phyloP scores from a whole-genome alignment of 768 basidiomycete species.

The Lactifluus rugatus region DNA sequence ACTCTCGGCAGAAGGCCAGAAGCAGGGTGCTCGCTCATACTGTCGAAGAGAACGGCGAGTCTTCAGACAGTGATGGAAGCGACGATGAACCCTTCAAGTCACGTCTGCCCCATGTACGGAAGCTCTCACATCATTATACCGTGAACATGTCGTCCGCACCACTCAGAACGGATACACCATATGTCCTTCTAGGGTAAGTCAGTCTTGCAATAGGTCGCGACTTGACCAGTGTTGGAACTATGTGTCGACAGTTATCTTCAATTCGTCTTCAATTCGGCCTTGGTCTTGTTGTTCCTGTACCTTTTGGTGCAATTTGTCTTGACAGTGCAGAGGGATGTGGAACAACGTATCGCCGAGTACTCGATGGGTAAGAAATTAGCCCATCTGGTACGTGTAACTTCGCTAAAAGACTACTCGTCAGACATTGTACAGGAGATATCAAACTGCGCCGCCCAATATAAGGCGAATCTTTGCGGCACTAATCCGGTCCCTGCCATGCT shows the following conservation, averaged over 20 bases:
- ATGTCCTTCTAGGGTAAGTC: conserved; percentile 76
- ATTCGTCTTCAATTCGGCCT: conserved; percentile 85
- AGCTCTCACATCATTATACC: conserved; percentile 72
- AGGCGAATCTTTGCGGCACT: conserved; percentile 69
- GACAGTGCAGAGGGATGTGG: conserved; percentile 85
- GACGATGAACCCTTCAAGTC: conserved; percentile 22
- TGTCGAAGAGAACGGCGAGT: conserved; percentile 27
- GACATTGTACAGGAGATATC: conserved; percentile 92
- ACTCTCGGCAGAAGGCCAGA: conserved; percentile 43
- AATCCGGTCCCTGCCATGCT: conserved; percentile 82
- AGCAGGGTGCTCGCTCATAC: conserved; percentile 22
- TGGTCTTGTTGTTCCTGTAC: conserved; percentile 77
- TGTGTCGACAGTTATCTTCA: conserved; percentile 63
- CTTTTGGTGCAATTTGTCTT: conserved; percentile 78
- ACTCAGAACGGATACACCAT: conserved; percentile 58
- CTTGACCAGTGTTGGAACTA: background rate
- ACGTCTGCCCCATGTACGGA: conserved; percentile 33
- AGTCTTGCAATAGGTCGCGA: conserved; percentile 15
- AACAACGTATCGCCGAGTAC: conserved; percentile 77
- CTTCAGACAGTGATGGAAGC: conserved; percentile 38
- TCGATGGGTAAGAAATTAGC: conserved; percentile 58
- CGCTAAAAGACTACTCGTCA: conserved; percentile 23
- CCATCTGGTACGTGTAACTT: conserved; percentile 3
- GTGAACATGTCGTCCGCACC: conserved; percentile 59
- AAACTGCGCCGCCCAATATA: conserved; percentile 71